Evolutionary conservation across 352 stramenopile species (phyloP).

Genomic region (Phytophthora vignae): DNA sequence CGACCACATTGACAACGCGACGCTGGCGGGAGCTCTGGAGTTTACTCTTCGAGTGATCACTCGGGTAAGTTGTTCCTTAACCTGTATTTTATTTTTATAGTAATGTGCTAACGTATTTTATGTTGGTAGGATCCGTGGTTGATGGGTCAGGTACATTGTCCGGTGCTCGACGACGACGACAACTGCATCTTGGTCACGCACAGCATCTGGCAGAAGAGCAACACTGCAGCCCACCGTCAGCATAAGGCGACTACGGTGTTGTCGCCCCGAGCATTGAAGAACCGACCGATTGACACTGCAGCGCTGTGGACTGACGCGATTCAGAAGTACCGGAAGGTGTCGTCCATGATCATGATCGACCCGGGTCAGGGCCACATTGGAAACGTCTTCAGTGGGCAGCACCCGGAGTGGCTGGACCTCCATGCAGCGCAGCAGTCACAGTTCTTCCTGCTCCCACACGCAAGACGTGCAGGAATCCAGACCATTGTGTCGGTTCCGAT

Average conservation of each 20-base stretch:
- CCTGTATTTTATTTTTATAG: not conserved
- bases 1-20: slow-evolving; percentile 69
- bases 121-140: slow-evolving; percentile 63
- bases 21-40: slow-evolving; percentile 68
- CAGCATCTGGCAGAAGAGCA: slow-evolving; percentile 77
- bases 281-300: slow-evolving; percentile 35
- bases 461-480: slow-evolving; percentile 68
- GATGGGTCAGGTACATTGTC: slow-evolving; percentile 80
- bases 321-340: slow-evolving; percentile 78
- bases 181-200: slow-evolving; percentile 74
- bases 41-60: slow-evolving; percentile 72
- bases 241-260: slow-evolving; percentile 18
- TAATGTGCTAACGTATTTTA: slow-evolving; percentile 3
- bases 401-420: slow-evolving; percentile 75
- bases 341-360: slow-evolving; percentile 78
- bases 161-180: slow-evolving; percentile 62
- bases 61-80: slow-evolving; percentile 37
- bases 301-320: slow-evolving; percentile 58
- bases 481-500: slow-evolving; percentile 79
- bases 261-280: slow-evolving; percentile 32
- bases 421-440: slow-evolving; percentile 58
- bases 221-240: not conserved
- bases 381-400: slow-evolving; percentile 75
- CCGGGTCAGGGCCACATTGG: slow-evolving; percentile 79
- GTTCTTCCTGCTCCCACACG: slow-evolving; percentile 80